Percentiles rank a stretch among this genome's conserved stretches.
Evolutionary conservation across 192 early-diverging fungal genomes (phyloP).

Genomic region (Coemansia sp.): DNA sequence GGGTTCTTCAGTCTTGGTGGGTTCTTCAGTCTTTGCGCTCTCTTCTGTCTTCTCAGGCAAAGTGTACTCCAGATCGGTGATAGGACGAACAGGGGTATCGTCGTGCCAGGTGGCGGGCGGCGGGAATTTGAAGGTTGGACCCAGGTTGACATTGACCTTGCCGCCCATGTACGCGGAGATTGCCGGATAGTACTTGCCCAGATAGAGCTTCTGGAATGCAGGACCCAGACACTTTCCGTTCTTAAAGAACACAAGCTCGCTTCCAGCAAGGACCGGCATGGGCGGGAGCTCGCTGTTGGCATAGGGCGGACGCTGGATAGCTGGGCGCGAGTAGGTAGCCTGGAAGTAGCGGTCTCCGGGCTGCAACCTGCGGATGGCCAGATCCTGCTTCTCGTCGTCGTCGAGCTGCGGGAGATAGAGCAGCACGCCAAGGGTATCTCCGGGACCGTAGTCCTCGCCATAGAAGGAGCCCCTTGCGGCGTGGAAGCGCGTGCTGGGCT

Average conservation of each 20-base stretch:
- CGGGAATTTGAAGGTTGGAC: slow-evolving; percentile 64
- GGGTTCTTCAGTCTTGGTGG: too few species aligned
- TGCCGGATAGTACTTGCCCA: slow-evolving; percentile 78
- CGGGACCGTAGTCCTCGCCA: slow-evolving; percentile 40
- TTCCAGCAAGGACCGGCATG: slow-evolving; percentile 50
- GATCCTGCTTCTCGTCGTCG: slow-evolving; percentile 46
- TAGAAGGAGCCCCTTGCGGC: slow-evolving; percentile 49
- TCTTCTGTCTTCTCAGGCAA: slow-evolving; percentile 8
- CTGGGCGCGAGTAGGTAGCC: slow-evolving; percentile 46
- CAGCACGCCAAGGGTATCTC: slow-evolving; percentile 54
- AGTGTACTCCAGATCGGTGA: slow-evolving; percentile 51
- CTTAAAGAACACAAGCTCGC: slow-evolving; percentile 65
- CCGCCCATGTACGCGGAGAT: slow-evolving; percentile 68
- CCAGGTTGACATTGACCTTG: slow-evolving; percentile 66
- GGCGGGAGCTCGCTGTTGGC: slow-evolving; percentile 48
- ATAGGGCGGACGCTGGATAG: slow-evolving; percentile 41
- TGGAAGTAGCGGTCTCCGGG: slow-evolving; percentile 46
- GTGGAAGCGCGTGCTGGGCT: slow-evolving; percentile 71
- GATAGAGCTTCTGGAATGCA: slow-evolving; percentile 63
- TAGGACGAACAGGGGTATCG: slow-evolving; percentile 34
- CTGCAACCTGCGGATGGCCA: slow-evolving; percentile 51
- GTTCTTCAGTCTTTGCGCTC: too few species aligned
- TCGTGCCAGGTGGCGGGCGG: slow-evolving; percentile 55
- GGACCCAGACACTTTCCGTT: slow-evolving; percentile 67
- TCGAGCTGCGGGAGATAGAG: slow-evolving; percentile 53